phyloP scores from a whole-genome alignment of 352 stramenopile genomes.

The Phytophthora aleatoria region DNA sequence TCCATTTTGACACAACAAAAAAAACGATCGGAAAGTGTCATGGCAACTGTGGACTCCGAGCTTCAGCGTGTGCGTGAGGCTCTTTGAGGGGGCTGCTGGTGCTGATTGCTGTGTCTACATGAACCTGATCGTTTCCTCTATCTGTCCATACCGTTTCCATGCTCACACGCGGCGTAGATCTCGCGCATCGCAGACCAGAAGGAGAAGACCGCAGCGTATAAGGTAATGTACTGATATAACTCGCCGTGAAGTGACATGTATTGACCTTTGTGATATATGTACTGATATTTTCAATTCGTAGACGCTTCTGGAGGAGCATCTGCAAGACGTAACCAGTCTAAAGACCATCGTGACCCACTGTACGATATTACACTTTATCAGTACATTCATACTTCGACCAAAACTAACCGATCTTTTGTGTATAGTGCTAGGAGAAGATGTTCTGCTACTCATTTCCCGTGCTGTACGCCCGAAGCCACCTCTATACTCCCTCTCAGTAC shows the following conservation, averaged over 20 bases:
- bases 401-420: background rate
- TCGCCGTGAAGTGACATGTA: background rate
- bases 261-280: background rate
- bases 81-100: background rate
- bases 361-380: slow-evolving; percentile 27
- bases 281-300: background rate
- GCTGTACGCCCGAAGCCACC: slow-evolving; percentile 38
- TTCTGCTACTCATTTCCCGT: slow-evolving; percentile 77
- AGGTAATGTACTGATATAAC: slow-evolving; percentile 28
- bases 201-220: slow-evolving; percentile 77
- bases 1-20: background rate
- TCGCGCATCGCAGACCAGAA: slow-evolving; percentile 72
- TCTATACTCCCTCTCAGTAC: background rate
- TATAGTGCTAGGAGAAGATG: slow-evolving; percentile 78
- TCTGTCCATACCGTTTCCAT: background rate
- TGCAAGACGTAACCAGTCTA: slow-evolving; percentile 48
- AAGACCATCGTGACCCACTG: slow-evolving; percentile 72
- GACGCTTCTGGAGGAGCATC: slow-evolving; percentile 50
- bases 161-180: slow-evolving; percentile 45
- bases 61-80: slow-evolving; percentile 51
- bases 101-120: background rate
- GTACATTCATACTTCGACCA: background rate
- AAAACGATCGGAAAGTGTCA: slow-evolving; percentile 17
- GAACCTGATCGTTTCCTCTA: background rate
- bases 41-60: slow-evolving; percentile 39